These are phyloP conservation scores for Penicillium antarcticum DNA, from an alignment of 495 filamentous ascomycete genomes.

Conservation along the genomic window DNA sequence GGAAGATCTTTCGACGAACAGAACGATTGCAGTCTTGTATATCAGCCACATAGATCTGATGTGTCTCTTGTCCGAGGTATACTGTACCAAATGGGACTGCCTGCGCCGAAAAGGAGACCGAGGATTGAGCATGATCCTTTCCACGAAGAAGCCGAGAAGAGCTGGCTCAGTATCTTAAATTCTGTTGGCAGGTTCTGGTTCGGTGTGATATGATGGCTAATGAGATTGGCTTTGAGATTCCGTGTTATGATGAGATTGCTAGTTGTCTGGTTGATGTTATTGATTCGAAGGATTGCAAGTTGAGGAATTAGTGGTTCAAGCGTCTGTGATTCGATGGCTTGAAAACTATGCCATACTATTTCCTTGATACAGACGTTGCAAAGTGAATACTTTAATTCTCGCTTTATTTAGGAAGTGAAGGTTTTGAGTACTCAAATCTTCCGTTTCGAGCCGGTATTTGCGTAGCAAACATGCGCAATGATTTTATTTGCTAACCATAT, in stretches of 20 bases:
- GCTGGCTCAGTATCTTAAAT: constrained; percentile 11
- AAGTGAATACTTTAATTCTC: too few relatives aligned
- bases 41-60: neutral
- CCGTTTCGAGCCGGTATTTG: too few relatives aligned
- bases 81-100: constrained; percentile 8
- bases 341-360: too few relatives aligned
- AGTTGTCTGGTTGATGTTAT: neutral
- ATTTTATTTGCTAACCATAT: too few relatives aligned
- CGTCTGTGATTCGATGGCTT: too few relatives aligned
- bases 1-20: constrained; percentile 4
- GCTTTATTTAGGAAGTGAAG: too few relatives aligned
- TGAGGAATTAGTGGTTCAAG: too few relatives aligned
- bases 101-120: constrained; percentile 2
- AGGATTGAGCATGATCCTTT: constrained; percentile 17
- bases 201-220: constrained; percentile 21
- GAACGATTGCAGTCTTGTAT: neutral
- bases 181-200: constrained; percentile 20
- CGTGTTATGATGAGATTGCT: neutral
- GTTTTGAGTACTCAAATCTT: too few relatives aligned
- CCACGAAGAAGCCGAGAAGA: constrained; percentile 11
- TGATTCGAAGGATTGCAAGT: neutral
- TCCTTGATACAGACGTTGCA: too few relatives aligned
- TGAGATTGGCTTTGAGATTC: constrained; percentile 3
- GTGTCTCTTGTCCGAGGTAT: neutral
- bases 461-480: too few relatives aligned